Evolutionary conservation across 164 flowering plant genomes (phyloP), one percentile per base, ranked within the genome.

Genomic region (Saururus chinensis): DNA sequence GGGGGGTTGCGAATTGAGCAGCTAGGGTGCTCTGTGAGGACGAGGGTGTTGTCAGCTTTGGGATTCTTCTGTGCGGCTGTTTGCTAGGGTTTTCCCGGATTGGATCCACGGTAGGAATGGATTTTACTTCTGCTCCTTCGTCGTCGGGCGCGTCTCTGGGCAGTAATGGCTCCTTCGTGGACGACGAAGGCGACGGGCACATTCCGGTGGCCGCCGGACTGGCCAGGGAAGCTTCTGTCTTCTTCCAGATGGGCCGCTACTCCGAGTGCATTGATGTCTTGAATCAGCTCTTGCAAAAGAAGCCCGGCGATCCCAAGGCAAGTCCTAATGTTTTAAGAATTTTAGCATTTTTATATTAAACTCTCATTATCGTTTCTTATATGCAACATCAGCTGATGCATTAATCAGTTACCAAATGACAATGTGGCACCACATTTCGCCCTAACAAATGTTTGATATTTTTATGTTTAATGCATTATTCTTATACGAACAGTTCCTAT

Each of bases 231-330:
- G 95, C 98, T 9, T 77, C 79, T 4, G 22, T 76, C 64, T 71
- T 77, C 45, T 93, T 89, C 67, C 85, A 88, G 71, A 74, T 86
- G 16, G 70, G 85, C 12, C 80, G 86, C 73, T 93, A 56, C 66
- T 62, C 66, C 7, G 97, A 88, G 51, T 93, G 92, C 56, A 41
- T 85, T 30, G 83, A 81, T 23, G 70, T 82, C 52, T 74, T 93
- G 79, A 71, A 72, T 64, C 90, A 85, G 77, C 70, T 88, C 6
- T 66, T 68, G 76, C 80, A 71, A 67, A 85, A 80, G 76, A 93
- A 85, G 60, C 69, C 66, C 21, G 75, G 75, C 60, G 96, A 89
- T 82, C 96, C 85, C 0, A 89, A 93, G 87, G 98, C 86, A 26
- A 40, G 71, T 16, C 49, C 9, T 9, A 4, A 3, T 55, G 14